Evolutionary conservation across 768 basidiomycete species (phyloP).

Genomic region (Exsudoporus frostii): DNA sequence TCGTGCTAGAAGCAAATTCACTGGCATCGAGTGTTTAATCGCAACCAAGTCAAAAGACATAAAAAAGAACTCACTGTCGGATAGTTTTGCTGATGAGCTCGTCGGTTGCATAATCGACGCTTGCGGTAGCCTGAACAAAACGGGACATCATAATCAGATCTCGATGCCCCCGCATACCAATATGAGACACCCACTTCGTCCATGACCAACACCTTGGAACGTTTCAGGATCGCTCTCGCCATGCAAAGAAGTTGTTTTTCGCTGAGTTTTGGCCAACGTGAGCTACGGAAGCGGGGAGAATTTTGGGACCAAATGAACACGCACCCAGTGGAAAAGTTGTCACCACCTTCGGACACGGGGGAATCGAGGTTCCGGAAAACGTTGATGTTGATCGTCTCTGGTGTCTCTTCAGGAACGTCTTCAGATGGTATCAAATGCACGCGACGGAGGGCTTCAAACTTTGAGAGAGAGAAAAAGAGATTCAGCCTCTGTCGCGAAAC

Average conservation of each 20-base stretch:
- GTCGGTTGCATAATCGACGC: constrained; percentile 85
- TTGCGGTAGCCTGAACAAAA: constrained; percentile 57
- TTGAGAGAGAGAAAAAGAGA: not conserved
- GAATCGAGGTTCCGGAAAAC: constrained; percentile 77
- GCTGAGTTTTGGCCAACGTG: constrained; percentile 28
- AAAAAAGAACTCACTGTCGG: constrained; percentile 52
- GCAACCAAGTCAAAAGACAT: not conserved
- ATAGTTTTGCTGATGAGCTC: constrained; percentile 83
- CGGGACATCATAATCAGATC: not conserved
- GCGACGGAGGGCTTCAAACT: constrained; percentile 83
- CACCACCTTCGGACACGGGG: constrained; percentile 76
- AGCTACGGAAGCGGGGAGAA: not conserved
- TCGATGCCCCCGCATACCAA: not conserved
- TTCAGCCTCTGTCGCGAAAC: not conserved
- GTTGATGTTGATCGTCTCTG: constrained; percentile 59
- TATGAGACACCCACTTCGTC: constrained; percentile 57
- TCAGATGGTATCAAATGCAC: constrained; percentile 73
- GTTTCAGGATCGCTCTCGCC: constrained; percentile 81
- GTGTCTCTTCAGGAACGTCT: constrained; percentile 38
- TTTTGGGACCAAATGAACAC: constrained; percentile 13
- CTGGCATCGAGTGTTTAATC: constrained; percentile 31
- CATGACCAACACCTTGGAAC: constrained; percentile 78
- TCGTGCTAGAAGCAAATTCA: constrained; percentile 77
- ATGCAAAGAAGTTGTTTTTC: constrained; percentile 88
- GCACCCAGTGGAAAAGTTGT: constrained; percentile 86